Evolutionary conservation across 768 basidiomycete species (phyloP), one percentile per base, ranked within the genome.

Genomic region (Cyclocybe aegerita): DNA sequence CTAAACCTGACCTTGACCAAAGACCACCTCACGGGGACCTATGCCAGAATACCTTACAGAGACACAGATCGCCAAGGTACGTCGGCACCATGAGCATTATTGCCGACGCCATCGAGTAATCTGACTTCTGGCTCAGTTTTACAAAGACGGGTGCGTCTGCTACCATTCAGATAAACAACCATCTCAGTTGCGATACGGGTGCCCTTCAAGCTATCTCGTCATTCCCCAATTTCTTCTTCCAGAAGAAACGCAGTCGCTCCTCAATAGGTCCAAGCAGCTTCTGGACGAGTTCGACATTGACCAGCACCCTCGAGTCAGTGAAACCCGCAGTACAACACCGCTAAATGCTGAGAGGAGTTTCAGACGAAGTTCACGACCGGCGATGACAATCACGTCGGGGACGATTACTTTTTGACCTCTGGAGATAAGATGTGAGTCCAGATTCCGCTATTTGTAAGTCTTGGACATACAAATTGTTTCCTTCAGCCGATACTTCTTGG

Each of bases 341-440:
- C 12, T 14, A 16, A 35, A n/a, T 15, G 40, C 30, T 54, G 43
- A 41, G 29, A 34, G n/a, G 12, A 15, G 16, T 17, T 9, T 34
- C 23, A 93, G 93, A 98, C 94, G 9, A 89, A 83, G 63, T 99
- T 99, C 69, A 90, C 88, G 11, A 94, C 93, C 0, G 79, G 79
- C 15, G 85, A 90, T 52, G 72, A 80, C 50, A 75, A 85, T 46
- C 90, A 93, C 58, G 78, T 93, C 17, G 94, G 94, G 0, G 94
- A 98, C 62, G 84, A 92, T 31, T 98, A 98, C 67, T 99, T 99
- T 62, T 73, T 99, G 41, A 80, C 73, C 30, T 94, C 92, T 1
- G 92, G 93, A 2, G 93, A 98, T 68, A 97, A 97, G 76, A 91
- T 98, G 74, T 78, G 43, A 8, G 75, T 57, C 7, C 43, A 11